Percentiles rank a stretch among this genome's conserved stretches.
phyloP scores from a whole-genome alignment of 805 yeast species.

The Starmerella riodocensis region DNA sequence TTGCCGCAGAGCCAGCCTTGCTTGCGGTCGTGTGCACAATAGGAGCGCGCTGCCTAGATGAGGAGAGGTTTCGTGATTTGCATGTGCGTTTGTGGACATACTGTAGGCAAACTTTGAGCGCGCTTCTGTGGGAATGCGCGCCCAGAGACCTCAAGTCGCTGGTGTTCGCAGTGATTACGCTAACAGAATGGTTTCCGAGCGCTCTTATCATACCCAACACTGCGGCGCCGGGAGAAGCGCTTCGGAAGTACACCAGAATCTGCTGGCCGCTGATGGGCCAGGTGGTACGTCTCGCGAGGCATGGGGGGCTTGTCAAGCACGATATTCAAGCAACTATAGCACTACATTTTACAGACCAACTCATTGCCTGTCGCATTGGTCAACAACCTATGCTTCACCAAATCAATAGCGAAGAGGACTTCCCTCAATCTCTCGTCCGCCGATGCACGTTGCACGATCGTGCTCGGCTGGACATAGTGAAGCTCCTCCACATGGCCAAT shows the following conservation, averaged over 20 bases:
- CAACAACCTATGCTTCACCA: conserved; percentile 68
- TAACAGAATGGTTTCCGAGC: conserved; percentile 9
- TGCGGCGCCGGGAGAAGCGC: conserved; percentile 1
- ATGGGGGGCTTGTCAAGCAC: conserved; percentile 65
- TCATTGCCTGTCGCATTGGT: conserved; percentile 67
- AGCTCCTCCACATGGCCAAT: conserved; percentile 68
- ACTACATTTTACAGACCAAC: conserved; percentile 70
- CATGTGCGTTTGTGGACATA: conserved; percentile 10
- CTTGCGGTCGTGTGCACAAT: conserved; percentile 7
- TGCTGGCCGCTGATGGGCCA: conserved; percentile 90
- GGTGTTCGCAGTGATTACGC: conserved; percentile 4
- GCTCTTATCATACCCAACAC: neutral
- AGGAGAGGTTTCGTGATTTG: conserved; percentile 1
- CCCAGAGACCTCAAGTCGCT: conserved; percentile 6
- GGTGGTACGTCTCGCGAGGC: conserved; percentile 75
- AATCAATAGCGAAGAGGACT: conserved; percentile 41
- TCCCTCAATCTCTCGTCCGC: conserved; percentile 28
- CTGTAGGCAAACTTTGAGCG: conserved; percentile 2
- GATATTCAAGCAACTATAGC: conserved; percentile 68
- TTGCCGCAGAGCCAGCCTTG: conserved; percentile 9
- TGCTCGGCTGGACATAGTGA: conserved; percentile 67
- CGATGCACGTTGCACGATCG: conserved; percentile 48
- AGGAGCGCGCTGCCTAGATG: conserved; percentile 6
- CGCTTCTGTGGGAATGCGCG: conserved; percentile 9
- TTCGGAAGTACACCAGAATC: conserved; percentile 38